Evolutionary conservation across 2,329 filamentous ascomycete species (phyloP), one percentile per base, ranked within the genome.

Genomic region (Rugonectria rugulosa): DNA sequence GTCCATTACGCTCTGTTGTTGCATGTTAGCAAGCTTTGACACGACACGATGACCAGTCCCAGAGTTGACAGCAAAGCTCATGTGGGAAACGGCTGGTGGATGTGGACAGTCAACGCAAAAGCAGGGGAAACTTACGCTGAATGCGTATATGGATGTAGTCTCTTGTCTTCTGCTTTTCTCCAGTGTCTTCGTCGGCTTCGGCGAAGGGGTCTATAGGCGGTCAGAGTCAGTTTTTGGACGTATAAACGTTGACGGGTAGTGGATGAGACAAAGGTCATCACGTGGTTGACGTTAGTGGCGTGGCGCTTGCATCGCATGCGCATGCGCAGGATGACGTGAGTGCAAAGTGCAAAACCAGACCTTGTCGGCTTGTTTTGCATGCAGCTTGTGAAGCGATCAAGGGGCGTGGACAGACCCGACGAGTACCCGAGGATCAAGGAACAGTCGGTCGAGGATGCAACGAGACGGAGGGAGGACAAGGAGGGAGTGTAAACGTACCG

Each of bases 91-190:
- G 42, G 38, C 38, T 29, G 27, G 2, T 17, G 26, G n/a, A 31
- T 37, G 23, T 17, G 55, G 31, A 47, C 27, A 57, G 51, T 32
- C 6, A 4, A 46, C 47, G n/a, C n/a, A n/a, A n/a, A 32, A 52
- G 44, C 24, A 17, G 19, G 20, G 44, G 61, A 50, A 40, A 46
- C 90, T 74, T 88, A 98, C 94, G 95, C 79, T 99, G 95, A 77
- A 98, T 98, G 81, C 95, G 93, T 80, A 99, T 98, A 83, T 98
- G 95, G 79, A 98, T 97, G 79, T 97, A 97, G 81, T 96, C 96
- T 82, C 96, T 91, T 77, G 90, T 88, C 85, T 95, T 90, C 82
- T 95, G 95, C 77, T 88, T 89, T 82, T 96, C 91, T 85, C 92
- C 93, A 79, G 90, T 92, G 80, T 96, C 93, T 89, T 97, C 94